A percentile compares a stretch with the other conserved stretches of the same genome.
These are phyloP conservation scores for Lactifluus piperatus DNA, from an alignment of 768 basidiomycete species.

Conservation along the genomic window DNA sequence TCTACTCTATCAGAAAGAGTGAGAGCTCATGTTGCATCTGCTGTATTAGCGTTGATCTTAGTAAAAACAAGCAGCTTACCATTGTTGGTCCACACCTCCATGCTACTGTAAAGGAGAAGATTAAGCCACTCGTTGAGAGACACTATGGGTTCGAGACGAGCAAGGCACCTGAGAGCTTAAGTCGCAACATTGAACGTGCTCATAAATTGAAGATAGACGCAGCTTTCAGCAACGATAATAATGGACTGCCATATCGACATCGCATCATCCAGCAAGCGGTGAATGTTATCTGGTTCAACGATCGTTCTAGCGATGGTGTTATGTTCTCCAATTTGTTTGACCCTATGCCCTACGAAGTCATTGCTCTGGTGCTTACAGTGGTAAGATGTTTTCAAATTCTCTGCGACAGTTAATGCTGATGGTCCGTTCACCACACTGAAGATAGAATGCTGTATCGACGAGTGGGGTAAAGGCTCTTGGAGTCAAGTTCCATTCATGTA, in stretches of 20 bases:
- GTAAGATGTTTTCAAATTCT: not conserved
- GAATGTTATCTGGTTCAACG: slow-evolving; percentile 13
- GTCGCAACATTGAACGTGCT: not conserved
- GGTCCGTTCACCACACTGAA: not conserved
- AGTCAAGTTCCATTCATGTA: slow-evolving; percentile 3
- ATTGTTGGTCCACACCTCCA: not conserved
- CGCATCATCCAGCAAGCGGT: slow-evolving; percentile 10
- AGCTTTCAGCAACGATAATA: not conserved
- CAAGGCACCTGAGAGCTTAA: slow-evolving; percentile 3
- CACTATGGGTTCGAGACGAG: slow-evolving; percentile 9
- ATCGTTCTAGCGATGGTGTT: slow-evolving; percentile 10
- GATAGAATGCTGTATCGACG: slow-evolving; percentile 14
- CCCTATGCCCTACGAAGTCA: slow-evolving; percentile 14
- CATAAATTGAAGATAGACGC: slow-evolving; percentile 4
- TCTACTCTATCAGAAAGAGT: not conserved
- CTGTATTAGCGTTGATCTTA: not conserved
- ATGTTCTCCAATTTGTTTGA: slow-evolving; percentile 3
- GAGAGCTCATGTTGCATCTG: not conserved
- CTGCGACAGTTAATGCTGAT: not conserved
- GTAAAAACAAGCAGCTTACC: not conserved
- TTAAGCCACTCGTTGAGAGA: slow-evolving; percentile 11
- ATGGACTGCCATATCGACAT: slow-evolving; percentile 7
- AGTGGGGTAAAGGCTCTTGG: slow-evolving; percentile 9
- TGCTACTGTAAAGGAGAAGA: not conserved
- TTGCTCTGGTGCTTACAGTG: slow-evolving; percentile 9